Evolutionary conservation across 2,329 filamentous ascomycete species (phyloP), one percentile per base, ranked within the genome.

Genomic region (Arthrobotrys entomopaga): DNA sequence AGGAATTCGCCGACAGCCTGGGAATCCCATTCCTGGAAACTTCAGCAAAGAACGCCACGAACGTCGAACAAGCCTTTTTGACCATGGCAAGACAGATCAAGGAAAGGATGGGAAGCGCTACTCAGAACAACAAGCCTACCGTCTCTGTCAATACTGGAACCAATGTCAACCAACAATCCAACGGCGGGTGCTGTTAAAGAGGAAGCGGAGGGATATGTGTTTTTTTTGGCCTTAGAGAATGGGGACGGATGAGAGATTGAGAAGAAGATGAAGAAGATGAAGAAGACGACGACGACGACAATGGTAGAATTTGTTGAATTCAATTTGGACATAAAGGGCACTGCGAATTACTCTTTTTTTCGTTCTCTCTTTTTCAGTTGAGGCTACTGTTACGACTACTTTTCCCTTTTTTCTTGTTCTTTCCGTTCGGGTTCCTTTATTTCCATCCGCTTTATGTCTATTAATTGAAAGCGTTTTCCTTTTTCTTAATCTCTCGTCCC

Each of bases 1-100:
- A 98, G 95, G 95, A 99, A 84, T 98, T 99, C 81, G 95, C 95
- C 81, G 95, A 99, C 87, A 96, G 92, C 86, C 88, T 99, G 79
- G 94, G 94, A 80, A 99, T 99, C 79, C 95, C 95, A 54, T 99
- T 99, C 90, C 91, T 99, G 82, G 95, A 99, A 88, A 99, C 95
- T 16, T 99, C 95, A 48, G 95, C 95, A 81, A 99, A 99, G 91
- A 98, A 97, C 85, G 94, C 95, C 78, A 97, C 91, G 85, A 99
- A 99, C 83, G 95, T 99, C 82, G 95, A 99, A 86, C 95, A 99
- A 85, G 94, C 95, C 81, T 99, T 99, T 90, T 85, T 99, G 85
- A 99, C 95, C 83, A 99, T 99, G 95, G 95, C 95, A 80, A 91
- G 95, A 83, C 95, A 99, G 85, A 99, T 99, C 86, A 99, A 99